Base-by-base conservation (phyloP, 441 rosid genomes). In the Erodium texanum region DNA sequence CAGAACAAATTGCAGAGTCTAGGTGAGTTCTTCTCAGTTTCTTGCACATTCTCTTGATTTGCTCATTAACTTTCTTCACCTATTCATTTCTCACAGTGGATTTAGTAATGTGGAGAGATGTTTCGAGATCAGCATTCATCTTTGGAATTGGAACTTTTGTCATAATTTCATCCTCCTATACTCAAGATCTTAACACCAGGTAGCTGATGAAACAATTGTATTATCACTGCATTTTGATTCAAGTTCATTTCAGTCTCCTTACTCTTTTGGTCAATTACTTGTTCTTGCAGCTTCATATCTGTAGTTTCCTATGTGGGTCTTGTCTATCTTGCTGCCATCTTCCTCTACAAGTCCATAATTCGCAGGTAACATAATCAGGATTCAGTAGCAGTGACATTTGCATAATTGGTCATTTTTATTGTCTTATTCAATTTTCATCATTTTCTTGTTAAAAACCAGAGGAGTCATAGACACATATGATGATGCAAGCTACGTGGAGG, bases 101-200 rank as follows among this genome's bases (percentile, higher is more conserved):
- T 81, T 75, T 93, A 58, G 89, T 89, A 65, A 86, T 93, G 96
- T 93, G 98, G 97, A 90, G 89, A 74, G 93, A 93, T 64, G 78
- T 73, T 58, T 82, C 93, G 38, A 87, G 83, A 75, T 89, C 98
- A 14, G 81, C 96, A 24, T 80, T 90, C 64, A 84, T 83, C 22
- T 90, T 93, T 72, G 92, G 92, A 69, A 67, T 87, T 59, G 95
- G 98, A 62, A 82, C 94, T 59, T 86, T 90, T 15, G 71, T 76
- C 74, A 87, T 85, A 7, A 72, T 90, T 45, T 90, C 96, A 27
- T 87, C 96, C 43, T 86, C 97, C 68, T 90, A 90, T 79, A 80
- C 94, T 27, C 77, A 80, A 19, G 94, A 89, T 69, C 79, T 89
- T 73, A 79, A 82, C 69, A 75, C 85, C 83, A 85, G 97, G 98